Evolutionary conservation across 2,329 filamentous ascomycete species (phyloP).

Genomic region (Pseudopithomyces maydicus): DNA sequence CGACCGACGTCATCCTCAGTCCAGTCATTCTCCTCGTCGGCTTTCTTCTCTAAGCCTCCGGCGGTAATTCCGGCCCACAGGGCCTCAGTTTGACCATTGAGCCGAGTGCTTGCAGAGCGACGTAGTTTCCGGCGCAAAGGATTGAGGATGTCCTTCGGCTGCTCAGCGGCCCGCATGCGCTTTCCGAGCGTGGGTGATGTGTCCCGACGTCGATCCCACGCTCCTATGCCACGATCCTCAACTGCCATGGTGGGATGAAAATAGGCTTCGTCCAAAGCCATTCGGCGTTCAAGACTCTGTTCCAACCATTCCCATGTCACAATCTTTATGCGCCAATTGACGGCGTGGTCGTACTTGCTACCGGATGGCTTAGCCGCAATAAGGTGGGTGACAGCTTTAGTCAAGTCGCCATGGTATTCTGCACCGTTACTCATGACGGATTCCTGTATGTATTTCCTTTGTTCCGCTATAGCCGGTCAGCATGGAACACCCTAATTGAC

Average conservation of each 20-base stretch:
- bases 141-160: constrained; percentile 48
- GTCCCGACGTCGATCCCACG: constrained; percentile 63
- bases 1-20: constrained; percentile 33
- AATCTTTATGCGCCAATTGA: constrained; percentile 77
- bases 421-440: constrained; percentile 74
- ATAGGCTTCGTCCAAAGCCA: constrained; percentile 85
- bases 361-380: constrained; percentile 80
- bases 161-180: constrained; percentile 37
- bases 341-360: constrained; percentile 89
- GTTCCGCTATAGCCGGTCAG: constrained; percentile 56
- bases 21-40: constrained; percentile 40
- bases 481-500: constrained; percentile 1
- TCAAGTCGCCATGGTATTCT: constrained; percentile 86
- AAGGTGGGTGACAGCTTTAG: constrained; percentile 83
- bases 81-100: constrained; percentile 77
- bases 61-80: constrained; percentile 90
- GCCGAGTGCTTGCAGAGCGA: constrained; percentile 82
- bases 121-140: constrained; percentile 74
- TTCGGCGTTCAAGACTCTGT: constrained; percentile 81
- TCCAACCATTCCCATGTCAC: constrained; percentile 85
- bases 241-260: constrained; percentile 76
- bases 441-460: constrained; percentile 73
- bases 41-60: constrained; percentile 30
- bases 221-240: constrained; percentile 75
- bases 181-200: constrained; percentile 49